Evolutionary conservation across 1,284 basidiomycete genomes (phyloP), one percentile per base, ranked within the genome.

Genomic region (Puccinia brachypodii): DNA sequence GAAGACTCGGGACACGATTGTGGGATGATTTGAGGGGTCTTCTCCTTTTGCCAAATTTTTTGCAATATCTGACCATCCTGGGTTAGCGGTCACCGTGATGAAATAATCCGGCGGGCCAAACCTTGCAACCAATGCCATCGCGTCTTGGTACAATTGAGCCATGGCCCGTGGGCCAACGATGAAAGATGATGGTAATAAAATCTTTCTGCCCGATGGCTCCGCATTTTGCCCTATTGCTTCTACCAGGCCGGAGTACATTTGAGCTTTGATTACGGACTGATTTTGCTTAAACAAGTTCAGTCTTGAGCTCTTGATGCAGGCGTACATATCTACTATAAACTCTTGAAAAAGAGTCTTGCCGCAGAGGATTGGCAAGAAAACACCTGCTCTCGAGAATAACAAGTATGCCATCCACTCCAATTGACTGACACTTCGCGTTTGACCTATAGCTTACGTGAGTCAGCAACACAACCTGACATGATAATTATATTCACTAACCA

Each of bases 1-100:
- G 81, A 90, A 90, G 0, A 90, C 88, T 0, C 86, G 73, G 0
- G 87, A 84, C 1, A 90, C 87, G 56, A 90, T 82, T 56, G 90
- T 88, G 36, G 89, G 89, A 0, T 87, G 82, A 80, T 90, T 89
- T 38, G 85, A 82, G 28, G 86, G 82, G 8, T 84, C 85, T 77
- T 90, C 88, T 0, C 87, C 87, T 25, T 86, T 86, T 0, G 88
- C 82, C 0, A 90, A 86, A 40, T 87, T 87, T 0, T 85, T 44
- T 2, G 69, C 50, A 14, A 90, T 89, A 73, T 90, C 89, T 0
- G 83, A 83, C 76, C 88, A 88, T 0, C 86, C 83, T 0, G 87
- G 84, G 82, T 88, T 88, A 83, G 87, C 87, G 0, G 87, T 88
- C 85, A 88, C 85, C 0, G 87, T 88, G 73, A 88, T 83, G 82